phyloP scores from a whole-genome alignment of 352 stramenopile species.

The Phytopythium montanum region DNA sequence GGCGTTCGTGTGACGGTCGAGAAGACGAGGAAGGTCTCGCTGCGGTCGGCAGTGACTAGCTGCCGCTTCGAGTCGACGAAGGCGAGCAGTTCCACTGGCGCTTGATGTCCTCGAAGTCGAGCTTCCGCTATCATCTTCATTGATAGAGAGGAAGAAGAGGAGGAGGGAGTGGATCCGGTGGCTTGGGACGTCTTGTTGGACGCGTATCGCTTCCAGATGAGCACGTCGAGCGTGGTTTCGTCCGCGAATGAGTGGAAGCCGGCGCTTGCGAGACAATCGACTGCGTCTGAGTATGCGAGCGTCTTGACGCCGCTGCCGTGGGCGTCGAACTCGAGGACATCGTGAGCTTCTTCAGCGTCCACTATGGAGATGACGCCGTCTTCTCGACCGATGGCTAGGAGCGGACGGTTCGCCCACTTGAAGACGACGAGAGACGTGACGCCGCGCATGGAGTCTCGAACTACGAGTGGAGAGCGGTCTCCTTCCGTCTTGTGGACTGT shows the following conservation, averaged over 20 bases:
- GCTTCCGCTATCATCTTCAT: constrained; percentile 27
- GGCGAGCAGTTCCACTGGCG: constrained; percentile 34
- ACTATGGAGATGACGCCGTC: constrained; percentile 54
- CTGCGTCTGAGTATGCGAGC: constrained; percentile 39
- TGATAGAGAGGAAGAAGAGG: constrained; percentile 17
- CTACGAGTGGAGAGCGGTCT: constrained; percentile 6
- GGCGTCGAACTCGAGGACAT: constrained; percentile 47
- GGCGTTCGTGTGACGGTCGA: constrained; percentile 43
- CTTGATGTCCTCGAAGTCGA: constrained; percentile 29
- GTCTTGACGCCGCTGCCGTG: constrained; percentile 56
- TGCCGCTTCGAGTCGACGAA: constrained; percentile 63
- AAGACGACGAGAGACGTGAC: constrained; percentile 41
- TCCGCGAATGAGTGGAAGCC: constrained; percentile 62
- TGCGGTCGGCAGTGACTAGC: constrained; percentile 49
- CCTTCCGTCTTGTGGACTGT: background rate
- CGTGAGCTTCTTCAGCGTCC: constrained; percentile 42
- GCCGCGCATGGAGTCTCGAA: constrained; percentile 48
- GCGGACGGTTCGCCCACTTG: constrained; percentile 47
- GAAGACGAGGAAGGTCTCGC: constrained; percentile 36
- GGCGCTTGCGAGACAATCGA: constrained; percentile 52
- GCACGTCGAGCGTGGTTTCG: constrained; percentile 57
- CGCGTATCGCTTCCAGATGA: constrained; percentile 32
- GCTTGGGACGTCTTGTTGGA: background rate
- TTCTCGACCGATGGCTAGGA: constrained; percentile 44
- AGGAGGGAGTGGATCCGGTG: background rate